A percentile compares a stretch with the other conserved stretches of the same genome.
phyloP scores from a whole-genome alignment of 2,329 filamentous ascomycete genomes.

The Hymenoscyphus scutula region DNA sequence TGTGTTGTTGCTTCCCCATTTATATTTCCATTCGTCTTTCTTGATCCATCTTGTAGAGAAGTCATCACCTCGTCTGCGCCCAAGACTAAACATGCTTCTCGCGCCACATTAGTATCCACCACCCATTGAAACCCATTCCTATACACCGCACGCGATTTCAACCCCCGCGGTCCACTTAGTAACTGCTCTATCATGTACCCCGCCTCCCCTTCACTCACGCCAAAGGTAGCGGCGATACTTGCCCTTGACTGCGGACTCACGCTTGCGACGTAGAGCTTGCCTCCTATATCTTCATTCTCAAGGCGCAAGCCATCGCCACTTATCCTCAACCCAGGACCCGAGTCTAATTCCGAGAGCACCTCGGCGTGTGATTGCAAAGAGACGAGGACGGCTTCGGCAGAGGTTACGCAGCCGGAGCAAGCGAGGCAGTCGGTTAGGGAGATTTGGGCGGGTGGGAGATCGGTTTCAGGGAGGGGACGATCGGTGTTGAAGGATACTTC shows the following conservation, averaged over 20 bases:
- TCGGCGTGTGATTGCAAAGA: constrained; percentile 92
- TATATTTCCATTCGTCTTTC: constrained; percentile 6
- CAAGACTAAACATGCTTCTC: constrained; percentile 79
- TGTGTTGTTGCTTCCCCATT: constrained; percentile 17
- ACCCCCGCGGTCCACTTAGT: constrained; percentile 65
- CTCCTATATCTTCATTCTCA: constrained; percentile 53
- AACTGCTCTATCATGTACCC: constrained; percentile 81
- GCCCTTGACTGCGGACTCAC: constrained; percentile 89
- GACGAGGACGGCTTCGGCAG: constrained; percentile 94
- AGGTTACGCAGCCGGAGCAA: constrained; percentile 96
- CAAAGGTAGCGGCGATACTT: constrained; percentile 81
- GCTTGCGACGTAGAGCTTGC: constrained; percentile 87
- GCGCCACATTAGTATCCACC: constrained; percentile 80
- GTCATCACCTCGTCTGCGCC: constrained; percentile 68
- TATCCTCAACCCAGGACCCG: constrained; percentile 47
- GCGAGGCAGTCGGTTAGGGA: constrained; percentile 96
- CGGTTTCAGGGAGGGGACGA: constrained; percentile 48
- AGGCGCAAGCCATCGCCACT: constrained; percentile 40
- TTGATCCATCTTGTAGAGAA: constrained; percentile 29
- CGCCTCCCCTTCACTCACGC: constrained; percentile 69
- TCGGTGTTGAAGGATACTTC: constrained; percentile 95
- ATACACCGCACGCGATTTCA: constrained; percentile 68
- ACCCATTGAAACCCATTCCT: constrained; percentile 84
- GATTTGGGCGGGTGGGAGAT: constrained; percentile 76
- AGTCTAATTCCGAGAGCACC: constrained; percentile 79